Base-by-base conservation (phyloP, 108 stramenopile species). In the Cylindrotheca fusiformis region DNA sequence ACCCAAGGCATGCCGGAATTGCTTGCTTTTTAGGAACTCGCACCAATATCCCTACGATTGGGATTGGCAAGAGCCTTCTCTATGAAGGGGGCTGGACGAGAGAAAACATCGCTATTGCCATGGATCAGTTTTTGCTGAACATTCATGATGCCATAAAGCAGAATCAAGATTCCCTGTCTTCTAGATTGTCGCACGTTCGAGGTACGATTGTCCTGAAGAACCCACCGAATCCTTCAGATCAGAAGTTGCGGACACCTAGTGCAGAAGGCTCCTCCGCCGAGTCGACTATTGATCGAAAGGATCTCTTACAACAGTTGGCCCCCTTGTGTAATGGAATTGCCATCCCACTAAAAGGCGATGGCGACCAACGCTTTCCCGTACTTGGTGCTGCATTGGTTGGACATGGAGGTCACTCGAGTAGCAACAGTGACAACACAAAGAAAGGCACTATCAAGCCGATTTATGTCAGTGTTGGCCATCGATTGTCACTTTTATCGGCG, bases 1-100 rank as follows among this genome's bases (percentile, higher is more conserved):
- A 90, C 57, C 74, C 76, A 30, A 57, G 85, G 28, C 45, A 58
- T n/a, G 85, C 88, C 6, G 85, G 88, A 4, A 55, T 86, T 4
- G 88, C 88, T 2, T 82, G 72, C 45, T 79, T 77, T 55, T 29
- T 89, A 46, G 88, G 88, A 22, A 79, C 81, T 2, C 68, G 73
- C 19, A 80, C 76, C 4, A 72, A 71, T 0, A 68, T 85, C 28
- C 82, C 82, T 3, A 84, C 84, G 24, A 80, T 89, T 57, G 85
- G 88, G 12, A 64, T 86, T 28, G 85, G 81, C 2, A 86, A 90
- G 70, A 75, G 65, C 18, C 65, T 84, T 60, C 81, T 80, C 52
- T 65, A 74, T 33, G 44, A 69, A 22, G 76, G 74, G 44, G 77
- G 81, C 14, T 58, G 31, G 49, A 65, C 58, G 21, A 52, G 62